Evolutionary conservation across 306 rosid species (phyloP).

Genomic region (Malus sieversii): DNA sequence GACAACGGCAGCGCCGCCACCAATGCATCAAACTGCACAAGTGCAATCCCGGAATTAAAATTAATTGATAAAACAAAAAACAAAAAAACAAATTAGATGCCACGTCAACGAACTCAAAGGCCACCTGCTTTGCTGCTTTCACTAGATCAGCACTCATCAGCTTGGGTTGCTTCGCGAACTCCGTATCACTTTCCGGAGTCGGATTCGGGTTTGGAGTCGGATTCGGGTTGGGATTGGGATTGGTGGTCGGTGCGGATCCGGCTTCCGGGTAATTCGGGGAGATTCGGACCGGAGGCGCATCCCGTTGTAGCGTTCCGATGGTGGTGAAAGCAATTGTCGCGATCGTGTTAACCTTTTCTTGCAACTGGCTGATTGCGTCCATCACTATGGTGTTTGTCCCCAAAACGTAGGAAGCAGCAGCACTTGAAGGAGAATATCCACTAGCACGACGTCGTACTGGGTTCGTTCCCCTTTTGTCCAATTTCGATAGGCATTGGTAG

Average conservation of each 20-base stretch:
- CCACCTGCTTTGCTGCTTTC: constrained; percentile 10
- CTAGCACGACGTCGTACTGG: neutral
- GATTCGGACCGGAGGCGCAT: constrained; percentile 5
- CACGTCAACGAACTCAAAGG: neutral
- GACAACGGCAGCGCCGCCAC: constrained; percentile 12
- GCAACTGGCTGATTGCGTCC: constrained; percentile 8
- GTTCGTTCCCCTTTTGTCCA: neutral
- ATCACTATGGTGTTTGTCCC: neutral
- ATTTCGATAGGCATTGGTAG: no score
- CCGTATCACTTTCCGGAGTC: neutral
- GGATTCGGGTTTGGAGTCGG: neutral
- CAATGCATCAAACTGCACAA: constrained; percentile 8
- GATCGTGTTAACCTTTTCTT: constrained; percentile 6
- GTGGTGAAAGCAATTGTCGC: constrained; percentile 7
- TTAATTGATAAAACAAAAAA: no score
- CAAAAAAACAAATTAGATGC: neutral
- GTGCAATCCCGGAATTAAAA: neutral
- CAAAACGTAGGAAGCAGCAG: neutral
- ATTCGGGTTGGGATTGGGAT: neutral
- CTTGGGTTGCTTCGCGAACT: constrained; percentile 12
- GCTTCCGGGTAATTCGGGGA: constrained; percentile 2
- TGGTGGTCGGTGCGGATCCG: neutral
- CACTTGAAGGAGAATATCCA: neutral
- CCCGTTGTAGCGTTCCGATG: neutral
- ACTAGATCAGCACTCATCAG: constrained; percentile 15